Evolutionary conservation across 306 rosid genomes (phyloP).

Genomic region (Lathyrus aphaca): DNA sequence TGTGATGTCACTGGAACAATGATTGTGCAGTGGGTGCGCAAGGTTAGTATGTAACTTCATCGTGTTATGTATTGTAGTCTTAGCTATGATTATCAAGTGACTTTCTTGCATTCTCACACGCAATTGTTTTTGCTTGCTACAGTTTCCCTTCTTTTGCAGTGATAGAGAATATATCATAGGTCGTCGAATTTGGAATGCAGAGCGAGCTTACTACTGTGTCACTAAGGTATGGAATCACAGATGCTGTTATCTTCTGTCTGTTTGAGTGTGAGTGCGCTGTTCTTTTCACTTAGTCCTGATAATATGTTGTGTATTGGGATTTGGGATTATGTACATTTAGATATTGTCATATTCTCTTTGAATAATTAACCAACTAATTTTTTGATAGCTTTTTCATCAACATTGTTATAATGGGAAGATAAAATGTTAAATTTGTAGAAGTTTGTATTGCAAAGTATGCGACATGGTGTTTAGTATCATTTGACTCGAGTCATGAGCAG

Average conservation of each 20-base stretch:
- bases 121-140: conserved; percentile 40
- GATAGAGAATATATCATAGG: conserved; percentile 74
- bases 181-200: conserved; percentile 65
- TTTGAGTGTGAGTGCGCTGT: not conserved
- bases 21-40: conserved; percentile 64
- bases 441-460: not conserved
- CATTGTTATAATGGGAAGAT: not conserved
- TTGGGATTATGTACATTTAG: not conserved
- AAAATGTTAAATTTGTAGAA: not conserved
- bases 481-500: not conserved
- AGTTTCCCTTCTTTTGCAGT: conserved; percentile 74
- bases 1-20: conserved; percentile 51
- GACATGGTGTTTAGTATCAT: not conserved
- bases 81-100: not conserved
- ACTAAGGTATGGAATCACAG: conserved; percentile 54
- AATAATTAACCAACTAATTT: not conserved
- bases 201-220: conserved; percentile 55
- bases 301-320: not conserved
- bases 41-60: conserved; percentile 42
- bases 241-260: not conserved
- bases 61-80: not conserved
- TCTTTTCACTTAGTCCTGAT: not conserved
- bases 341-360: not conserved
- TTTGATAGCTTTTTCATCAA: conserved; percentile 8
- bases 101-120: conserved; percentile 36